These are phyloP conservation scores for Psidium guajava DNA, from an alignment of 345 rosid species.

Conservation along the genomic window DNA sequence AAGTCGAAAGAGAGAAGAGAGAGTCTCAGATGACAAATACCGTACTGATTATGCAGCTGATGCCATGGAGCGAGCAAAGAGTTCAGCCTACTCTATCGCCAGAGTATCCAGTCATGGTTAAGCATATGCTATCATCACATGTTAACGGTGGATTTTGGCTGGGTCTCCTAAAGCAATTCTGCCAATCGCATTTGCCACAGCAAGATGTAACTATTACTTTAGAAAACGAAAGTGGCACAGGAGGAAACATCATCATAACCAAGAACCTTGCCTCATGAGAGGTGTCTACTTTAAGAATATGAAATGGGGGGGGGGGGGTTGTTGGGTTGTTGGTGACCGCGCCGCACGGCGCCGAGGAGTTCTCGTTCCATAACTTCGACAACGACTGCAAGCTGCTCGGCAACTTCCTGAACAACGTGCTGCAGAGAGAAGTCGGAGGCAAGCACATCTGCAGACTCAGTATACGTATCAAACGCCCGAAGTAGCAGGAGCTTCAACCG, in stretches of 20 bases:
- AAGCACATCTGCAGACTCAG: constrained; percentile 40
- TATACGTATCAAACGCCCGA: constrained; percentile 32
- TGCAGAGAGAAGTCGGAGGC: too few relatives aligned
- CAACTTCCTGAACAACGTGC: too few relatives aligned
- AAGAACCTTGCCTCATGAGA: constrained; percentile 92
- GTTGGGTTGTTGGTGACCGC: too few relatives aligned
- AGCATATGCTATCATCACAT: constrained; percentile 8
- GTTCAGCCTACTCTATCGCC: neutral
- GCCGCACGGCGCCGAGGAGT: too few relatives aligned
- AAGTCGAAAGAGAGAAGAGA: constrained; percentile 1
- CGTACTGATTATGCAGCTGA: neutral
- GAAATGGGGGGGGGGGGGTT: too few relatives aligned
- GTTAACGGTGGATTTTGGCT: constrained; percentile 16
- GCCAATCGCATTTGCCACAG: constrained; percentile 9
- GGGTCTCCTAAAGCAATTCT: constrained; percentile 5
- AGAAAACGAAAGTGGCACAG: constrained; percentile 6
- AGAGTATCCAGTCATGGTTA: constrained; percentile 6
- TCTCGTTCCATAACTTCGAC: too few relatives aligned
- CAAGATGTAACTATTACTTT: constrained; percentile 5
- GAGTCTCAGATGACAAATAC: neutral
- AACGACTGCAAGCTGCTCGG: too few relatives aligned
- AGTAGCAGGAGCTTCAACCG: constrained; percentile 38
- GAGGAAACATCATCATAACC: constrained; percentile 69
- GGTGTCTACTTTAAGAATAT: constrained; percentile 96
- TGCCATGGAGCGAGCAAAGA: constrained; percentile 4